phyloP scores from a whole-genome alignment of 1,284 basidiomycete genomes.

The Cystobasidium slooffiae region DNA sequence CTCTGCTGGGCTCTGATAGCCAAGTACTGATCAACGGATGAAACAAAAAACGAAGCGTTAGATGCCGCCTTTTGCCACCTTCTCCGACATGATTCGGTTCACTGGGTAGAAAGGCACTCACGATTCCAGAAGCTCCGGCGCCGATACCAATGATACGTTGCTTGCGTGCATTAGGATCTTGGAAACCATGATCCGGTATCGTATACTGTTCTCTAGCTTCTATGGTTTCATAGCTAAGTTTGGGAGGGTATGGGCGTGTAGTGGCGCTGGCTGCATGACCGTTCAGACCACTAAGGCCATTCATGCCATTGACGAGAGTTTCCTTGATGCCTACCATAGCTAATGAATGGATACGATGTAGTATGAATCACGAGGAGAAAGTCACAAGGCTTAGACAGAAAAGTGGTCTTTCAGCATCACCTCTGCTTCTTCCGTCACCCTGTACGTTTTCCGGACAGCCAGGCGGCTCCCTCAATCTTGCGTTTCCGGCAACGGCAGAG shows the following conservation, averaged over 20 bases:
- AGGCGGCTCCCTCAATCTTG: too few relatives aligned
- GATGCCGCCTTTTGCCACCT: background rate
- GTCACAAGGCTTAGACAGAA: background rate
- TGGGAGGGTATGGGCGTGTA: constrained; percentile 11
- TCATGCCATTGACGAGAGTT: constrained; percentile 9
- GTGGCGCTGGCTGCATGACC: background rate
- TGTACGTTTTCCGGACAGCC: background rate
- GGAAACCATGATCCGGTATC: constrained; percentile 36
- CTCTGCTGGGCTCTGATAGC: constrained; percentile 62
- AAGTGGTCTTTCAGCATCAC: background rate
- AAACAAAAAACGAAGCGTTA: background rate
- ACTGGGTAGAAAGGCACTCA: background rate
- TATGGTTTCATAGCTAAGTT: constrained; percentile 26
- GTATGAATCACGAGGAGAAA: background rate
- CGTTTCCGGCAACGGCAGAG: too few relatives aligned
- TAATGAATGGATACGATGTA: background rate
- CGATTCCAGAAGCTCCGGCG: constrained; percentile 39
- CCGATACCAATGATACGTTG: constrained; percentile 37
- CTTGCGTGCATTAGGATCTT: constrained; percentile 33
- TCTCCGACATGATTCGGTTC: background rate
- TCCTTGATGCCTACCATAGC: constrained; percentile 17
- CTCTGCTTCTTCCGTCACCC: background rate
- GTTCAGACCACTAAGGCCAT: background rate
- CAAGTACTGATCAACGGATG: constrained; percentile 50
- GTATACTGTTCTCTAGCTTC: constrained; percentile 30